Conservation (phyloP, 2,329 filamentous ascomycete genomes). For the Trichothecium roseum region DNA sequence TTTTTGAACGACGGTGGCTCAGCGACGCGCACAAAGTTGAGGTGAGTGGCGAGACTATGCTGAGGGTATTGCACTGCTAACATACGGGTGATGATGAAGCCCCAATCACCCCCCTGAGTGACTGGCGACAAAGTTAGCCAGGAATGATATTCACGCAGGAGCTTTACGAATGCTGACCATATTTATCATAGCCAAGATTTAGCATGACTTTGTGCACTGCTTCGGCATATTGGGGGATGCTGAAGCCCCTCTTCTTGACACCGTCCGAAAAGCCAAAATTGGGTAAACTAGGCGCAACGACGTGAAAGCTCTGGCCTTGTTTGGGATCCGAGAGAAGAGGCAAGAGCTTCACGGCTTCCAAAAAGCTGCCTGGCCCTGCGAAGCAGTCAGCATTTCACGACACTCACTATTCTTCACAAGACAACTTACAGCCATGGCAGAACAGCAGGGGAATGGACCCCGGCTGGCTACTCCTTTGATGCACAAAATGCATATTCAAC, state of each 20-base stretch:
- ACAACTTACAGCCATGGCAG: constrained; percentile 48
- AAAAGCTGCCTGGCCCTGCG: constrained; percentile 53
- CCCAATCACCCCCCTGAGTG: constrained; percentile 59
- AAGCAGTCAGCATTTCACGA: neutral
- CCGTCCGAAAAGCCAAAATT: constrained; percentile 31
- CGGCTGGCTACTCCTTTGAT: constrained; percentile 38
- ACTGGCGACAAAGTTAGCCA: too few relatives aligned
- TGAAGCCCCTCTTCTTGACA: constrained; percentile 18
- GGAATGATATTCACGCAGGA: too few relatives aligned
- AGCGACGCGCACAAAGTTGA: constrained; percentile 47
- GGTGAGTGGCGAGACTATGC: constrained; percentile 31
- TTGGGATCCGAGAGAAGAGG: constrained; percentile 27
- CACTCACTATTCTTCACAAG: neutral
- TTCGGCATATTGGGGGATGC: constrained; percentile 33
- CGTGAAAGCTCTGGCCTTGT: constrained; percentile 35
- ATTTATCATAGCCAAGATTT: constrained; percentile 43
- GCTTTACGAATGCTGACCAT: constrained; percentile 15
- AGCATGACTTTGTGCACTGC: constrained; percentile 59
- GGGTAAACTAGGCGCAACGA: constrained; percentile 49
- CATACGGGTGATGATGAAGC: constrained; percentile 49
- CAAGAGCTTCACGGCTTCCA: constrained; percentile 56
- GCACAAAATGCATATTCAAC: constrained; percentile 54
- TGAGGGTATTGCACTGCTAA: constrained; percentile 48
- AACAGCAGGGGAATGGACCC: constrained; percentile 56
- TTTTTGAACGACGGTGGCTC: constrained; percentile 36